Evolutionary conservation across 2,329 filamentous ascomycete genomes (phyloP).

Genomic region (Boeremia lycopersici): DNA sequence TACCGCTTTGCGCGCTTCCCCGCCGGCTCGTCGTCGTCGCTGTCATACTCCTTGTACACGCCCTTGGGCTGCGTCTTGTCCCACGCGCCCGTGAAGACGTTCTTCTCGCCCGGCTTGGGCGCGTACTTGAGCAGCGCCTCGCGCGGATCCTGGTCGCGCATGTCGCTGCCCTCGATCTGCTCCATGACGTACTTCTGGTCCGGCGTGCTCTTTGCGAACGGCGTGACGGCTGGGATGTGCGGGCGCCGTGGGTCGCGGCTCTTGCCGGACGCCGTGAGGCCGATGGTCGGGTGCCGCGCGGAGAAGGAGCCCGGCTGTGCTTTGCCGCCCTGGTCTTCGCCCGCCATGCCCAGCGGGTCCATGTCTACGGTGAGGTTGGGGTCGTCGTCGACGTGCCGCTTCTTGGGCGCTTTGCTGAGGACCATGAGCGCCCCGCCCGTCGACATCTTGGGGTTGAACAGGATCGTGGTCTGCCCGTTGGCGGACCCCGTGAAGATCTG

Average conservation of each 20-base stretch:
- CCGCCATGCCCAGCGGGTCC: constrained; percentile 80
- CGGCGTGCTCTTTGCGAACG: constrained; percentile 87
- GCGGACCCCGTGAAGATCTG: constrained; percentile 94
- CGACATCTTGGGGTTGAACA: constrained; percentile 89
- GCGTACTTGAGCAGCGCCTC: constrained; percentile 95
- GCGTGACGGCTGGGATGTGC: constrained; percentile 82
- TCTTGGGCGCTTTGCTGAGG: constrained; percentile 92
- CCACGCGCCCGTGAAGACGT: constrained; percentile 94
- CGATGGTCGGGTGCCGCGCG: constrained; percentile 70
- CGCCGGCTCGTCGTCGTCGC: constrained; percentile 77
- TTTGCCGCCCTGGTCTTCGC: constrained; percentile 69
- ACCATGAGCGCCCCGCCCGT: constrained; percentile 81
- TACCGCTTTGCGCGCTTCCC: constrained; percentile 59
- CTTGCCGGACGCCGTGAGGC: constrained; percentile 77
- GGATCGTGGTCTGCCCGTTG: constrained; percentile 85
- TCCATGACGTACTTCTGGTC: constrained; percentile 88
- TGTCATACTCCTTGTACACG: constrained; percentile 87
- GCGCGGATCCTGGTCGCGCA: constrained; percentile 95
- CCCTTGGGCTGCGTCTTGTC: constrained; percentile 89
- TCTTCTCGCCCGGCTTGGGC: constrained; percentile 88
- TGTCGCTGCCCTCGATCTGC: constrained; percentile 85
- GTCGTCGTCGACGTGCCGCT: constrained; percentile 93
- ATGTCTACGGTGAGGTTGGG: constrained; percentile 74
- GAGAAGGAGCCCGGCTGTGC: constrained; percentile 55
- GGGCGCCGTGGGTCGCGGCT: constrained; percentile 81